Percentiles rank a stretch among this genome's conserved stretches.
Evolutionary conservation across 176 grass and related monocot genomes (phyloP).

Genomic region (Juncus effusus): DNA sequence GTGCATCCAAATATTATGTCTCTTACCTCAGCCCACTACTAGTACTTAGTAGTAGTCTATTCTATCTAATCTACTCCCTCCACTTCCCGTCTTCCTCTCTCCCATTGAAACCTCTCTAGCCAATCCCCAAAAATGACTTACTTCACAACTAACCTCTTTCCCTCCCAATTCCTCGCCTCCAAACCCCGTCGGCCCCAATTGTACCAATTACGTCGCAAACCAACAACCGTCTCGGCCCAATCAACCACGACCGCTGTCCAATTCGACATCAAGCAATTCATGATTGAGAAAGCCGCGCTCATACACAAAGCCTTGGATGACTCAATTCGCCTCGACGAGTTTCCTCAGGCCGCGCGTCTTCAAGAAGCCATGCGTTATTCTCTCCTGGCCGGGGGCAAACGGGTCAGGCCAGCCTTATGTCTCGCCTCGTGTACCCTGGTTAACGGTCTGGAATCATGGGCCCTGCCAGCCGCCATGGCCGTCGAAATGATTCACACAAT

Average conservation of each 20-base stretch:
- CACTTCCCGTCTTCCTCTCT: too few relatives aligned
- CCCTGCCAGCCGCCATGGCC: slow-evolving; percentile 45
- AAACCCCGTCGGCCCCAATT: slow-evolving; percentile 7
- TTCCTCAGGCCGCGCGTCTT: slow-evolving; percentile 31
- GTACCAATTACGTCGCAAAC: neutral
- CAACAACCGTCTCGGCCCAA: slow-evolving; percentile 21
- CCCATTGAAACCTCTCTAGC: too few relatives aligned
- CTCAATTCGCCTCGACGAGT: slow-evolving; percentile 29
- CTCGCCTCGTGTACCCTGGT: slow-evolving; percentile 54
- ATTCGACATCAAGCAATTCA: slow-evolving; percentile 71
- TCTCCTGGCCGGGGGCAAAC: slow-evolving; percentile 70
- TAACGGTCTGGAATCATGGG: slow-evolving; percentile 47
- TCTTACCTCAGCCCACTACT: too few relatives aligned
- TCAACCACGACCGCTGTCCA: neutral
- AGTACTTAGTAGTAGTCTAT: too few relatives aligned
- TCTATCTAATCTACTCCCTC: too few relatives aligned
- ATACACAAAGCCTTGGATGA: slow-evolving; percentile 55
- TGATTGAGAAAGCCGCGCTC: slow-evolving; percentile 49
- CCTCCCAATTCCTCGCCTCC: slow-evolving; percentile 6
- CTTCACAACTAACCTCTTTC: neutral
- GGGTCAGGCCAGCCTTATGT: slow-evolving; percentile 64
- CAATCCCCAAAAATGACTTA: neutral
- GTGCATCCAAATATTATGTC: too few relatives aligned
- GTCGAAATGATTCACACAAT: slow-evolving; percentile 89
- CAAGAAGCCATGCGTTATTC: slow-evolving; percentile 86